Evolutionary conservation across 805 yeast species (phyloP), one percentile per base, ranked within the genome.

Genomic region (Spathaspora sp.): DNA sequence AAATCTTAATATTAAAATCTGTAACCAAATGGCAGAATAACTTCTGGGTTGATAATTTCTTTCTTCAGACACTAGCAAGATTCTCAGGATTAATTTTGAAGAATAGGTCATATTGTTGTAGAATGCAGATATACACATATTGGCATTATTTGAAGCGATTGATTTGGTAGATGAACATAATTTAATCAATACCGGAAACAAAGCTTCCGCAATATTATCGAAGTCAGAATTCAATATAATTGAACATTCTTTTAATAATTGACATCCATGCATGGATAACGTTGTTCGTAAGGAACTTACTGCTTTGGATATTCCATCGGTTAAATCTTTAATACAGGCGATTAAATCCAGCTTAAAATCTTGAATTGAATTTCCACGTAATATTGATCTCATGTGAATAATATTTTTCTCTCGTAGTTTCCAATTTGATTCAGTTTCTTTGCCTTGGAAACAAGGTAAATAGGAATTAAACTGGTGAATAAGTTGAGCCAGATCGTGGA

Each of bases 341-440:
- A 76, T 64, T 42, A 87, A 61, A 1, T 64, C 58, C 29, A 73
- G 72, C 14, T 78, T 62, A 38, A 61, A 79, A 0, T 73, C 71
- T 0, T 48, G 45, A 0, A 70, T 61, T 1, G 78, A 69, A 59
- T 83, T 81, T 2, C 92, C 90, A 44, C 90, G 67, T 2, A 89
- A 55, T 3, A 86, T 67, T 1, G 79, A 72, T 51, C 97, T 76
- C 32, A 90, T 60, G 47, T 75, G 76, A 1, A 78, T 60, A 2
- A 90, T 78, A 47, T 72, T 72, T 49, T 78, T 76, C 59, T 92
- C 97, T 61, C 99, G 77, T 0, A 60, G 58, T 19, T 73, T 68
- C 99, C 99, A 94, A 63, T 94, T 94, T 52, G 78, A 77, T 62
- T 94, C 99, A 0, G 96, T 87, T 65, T 94, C 99, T 60, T 86